Conservation (phyloP, 2,329 filamentous ascomycete species). For the Stromatinia cepivora region DNA sequence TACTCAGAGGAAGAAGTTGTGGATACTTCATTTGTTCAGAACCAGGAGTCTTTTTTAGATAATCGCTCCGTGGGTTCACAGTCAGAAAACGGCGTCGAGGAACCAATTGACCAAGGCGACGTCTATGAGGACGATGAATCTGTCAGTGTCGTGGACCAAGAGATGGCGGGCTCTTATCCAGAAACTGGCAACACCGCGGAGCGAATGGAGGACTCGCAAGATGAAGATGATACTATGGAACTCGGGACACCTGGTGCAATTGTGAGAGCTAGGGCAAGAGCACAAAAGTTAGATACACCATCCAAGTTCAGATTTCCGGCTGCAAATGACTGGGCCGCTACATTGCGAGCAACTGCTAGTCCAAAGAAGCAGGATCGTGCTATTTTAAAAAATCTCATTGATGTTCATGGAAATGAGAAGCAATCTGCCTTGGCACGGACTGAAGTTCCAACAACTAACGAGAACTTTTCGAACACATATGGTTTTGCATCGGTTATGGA, state of each 20-base stretch:
- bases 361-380: slow-evolving; percentile 89
- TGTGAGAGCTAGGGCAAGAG: slow-evolving; percentile 63
- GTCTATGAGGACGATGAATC: slow-evolving; percentile 72
- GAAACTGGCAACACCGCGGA: slow-evolving; percentile 75
- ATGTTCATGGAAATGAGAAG: slow-evolving; percentile 35
- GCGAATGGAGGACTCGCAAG: slow-evolving; percentile 57
- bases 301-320: slow-evolving; percentile 58
- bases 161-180: slow-evolving; percentile 76
- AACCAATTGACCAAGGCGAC: slow-evolving; percentile 63
- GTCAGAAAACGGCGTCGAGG: slow-evolving; percentile 54
- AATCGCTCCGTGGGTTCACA: slow-evolving; percentile 82
- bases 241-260: slow-evolving; percentile 57
- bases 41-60: slow-evolving; percentile 84
- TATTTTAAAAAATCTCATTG: slow-evolving; percentile 56
- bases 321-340: slow-evolving; percentile 88
- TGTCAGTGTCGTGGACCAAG: slow-evolving; percentile 68
- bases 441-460: slow-evolving; percentile 42
- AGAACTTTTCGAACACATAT: slow-evolving; percentile 47
- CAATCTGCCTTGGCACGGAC: slow-evolving; percentile 56
- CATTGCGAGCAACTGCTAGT: slow-evolving; percentile 90
- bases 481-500: slow-evolving; percentile 89
- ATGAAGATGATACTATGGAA: slow-evolving; percentile 47
- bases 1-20: slow-evolving; percentile 57
- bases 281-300: slow-evolving; percentile 60
- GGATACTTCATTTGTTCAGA: slow-evolving; percentile 44